These are phyloP conservation scores for Selenicereus undatus DNA, from an alignment of 148 eudicot species.

Conservation along the genomic window DNA sequence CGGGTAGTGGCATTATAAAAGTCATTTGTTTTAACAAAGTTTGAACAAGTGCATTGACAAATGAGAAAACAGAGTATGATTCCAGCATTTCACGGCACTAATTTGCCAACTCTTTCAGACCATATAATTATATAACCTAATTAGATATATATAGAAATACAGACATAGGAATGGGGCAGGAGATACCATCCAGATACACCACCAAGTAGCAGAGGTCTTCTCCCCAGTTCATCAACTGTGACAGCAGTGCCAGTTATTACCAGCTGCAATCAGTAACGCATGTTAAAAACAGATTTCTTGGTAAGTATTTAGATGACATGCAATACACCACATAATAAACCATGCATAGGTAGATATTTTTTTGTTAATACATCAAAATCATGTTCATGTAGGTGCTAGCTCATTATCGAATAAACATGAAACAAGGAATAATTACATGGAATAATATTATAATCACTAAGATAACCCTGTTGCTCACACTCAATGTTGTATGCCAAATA, in stretches of 20 bases:
- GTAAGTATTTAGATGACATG: not conserved
- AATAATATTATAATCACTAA: not conserved
- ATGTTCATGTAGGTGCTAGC: not conserved
- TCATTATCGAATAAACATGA: not conserved
- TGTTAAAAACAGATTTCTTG: not conserved
- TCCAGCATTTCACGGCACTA: slow-evolving; percentile 3
- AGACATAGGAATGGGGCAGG: not conserved
- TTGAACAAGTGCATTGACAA: not conserved
- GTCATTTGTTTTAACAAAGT: too few species aligned
- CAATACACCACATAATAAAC: not conserved
- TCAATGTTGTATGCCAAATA: not conserved
- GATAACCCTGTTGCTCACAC: not conserved
- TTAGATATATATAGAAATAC: not conserved
- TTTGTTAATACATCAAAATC: not conserved
- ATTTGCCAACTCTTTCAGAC: not conserved
- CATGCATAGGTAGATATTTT: slow-evolving; percentile 12
- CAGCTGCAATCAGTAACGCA: slow-evolving; percentile 42
- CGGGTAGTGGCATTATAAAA: too few species aligned
- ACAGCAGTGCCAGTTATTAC: slow-evolving; percentile 89
- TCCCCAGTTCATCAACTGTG: slow-evolving; percentile 80
- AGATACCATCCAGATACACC: slow-evolving; percentile 93
- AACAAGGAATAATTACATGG: not conserved
- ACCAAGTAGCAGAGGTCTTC: slow-evolving; percentile 93
- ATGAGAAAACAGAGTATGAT: slow-evolving; percentile 1
- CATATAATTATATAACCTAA: not conserved